phyloP scores from a whole-genome alignment of 1,139 yeast species.

The Nakaseomyces delphensis region DNA sequence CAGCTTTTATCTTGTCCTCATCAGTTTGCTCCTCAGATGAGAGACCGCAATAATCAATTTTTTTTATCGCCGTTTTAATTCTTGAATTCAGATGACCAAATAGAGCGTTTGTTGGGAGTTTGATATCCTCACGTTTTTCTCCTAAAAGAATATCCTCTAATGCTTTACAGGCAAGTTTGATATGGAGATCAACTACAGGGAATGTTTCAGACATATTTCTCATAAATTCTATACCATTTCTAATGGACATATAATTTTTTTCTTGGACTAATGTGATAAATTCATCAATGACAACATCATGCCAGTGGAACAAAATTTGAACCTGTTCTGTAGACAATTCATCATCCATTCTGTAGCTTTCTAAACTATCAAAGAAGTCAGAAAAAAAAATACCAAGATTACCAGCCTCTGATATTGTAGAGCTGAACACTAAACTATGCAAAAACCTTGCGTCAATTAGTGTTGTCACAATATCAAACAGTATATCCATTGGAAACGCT shows the following conservation, averaged over 20 bases:
- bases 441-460: slow-evolving; percentile 46
- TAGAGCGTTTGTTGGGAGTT: slow-evolving; percentile 68
- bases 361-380: slow-evolving; percentile 43
- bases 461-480: slow-evolving; percentile 38
- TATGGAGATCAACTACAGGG: slow-evolving; percentile 64
- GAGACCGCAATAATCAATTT: slow-evolving; percentile 48
- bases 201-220: slow-evolving; percentile 57
- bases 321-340: slow-evolving; percentile 31
- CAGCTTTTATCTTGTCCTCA: slow-evolving; percentile 22
- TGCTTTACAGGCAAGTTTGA: slow-evolving; percentile 43
- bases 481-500: slow-evolving; percentile 38
- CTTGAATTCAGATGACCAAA: slow-evolving; percentile 62
- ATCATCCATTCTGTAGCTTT: slow-evolving; percentile 19
- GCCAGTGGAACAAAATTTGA: slow-evolving; percentile 20
- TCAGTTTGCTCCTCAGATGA: slow-evolving; percentile 31
- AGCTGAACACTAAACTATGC: slow-evolving; percentile 55
- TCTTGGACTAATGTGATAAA: slow-evolving; percentile 42
- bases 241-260: slow-evolving; percentile 65
- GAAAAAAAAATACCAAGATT: slow-evolving; percentile 70
- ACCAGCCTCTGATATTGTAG: slow-evolving; percentile 73
- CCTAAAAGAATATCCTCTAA: slow-evolving; percentile 41
- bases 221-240: slow-evolving; percentile 72
- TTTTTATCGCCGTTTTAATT: slow-evolving; percentile 46
- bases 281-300: slow-evolving; percentile 33
- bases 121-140: slow-evolving; percentile 74